Evolutionary conservation across 768 basidiomycete species (phyloP).

Genomic region (Trametes sanguinea): DNA sequence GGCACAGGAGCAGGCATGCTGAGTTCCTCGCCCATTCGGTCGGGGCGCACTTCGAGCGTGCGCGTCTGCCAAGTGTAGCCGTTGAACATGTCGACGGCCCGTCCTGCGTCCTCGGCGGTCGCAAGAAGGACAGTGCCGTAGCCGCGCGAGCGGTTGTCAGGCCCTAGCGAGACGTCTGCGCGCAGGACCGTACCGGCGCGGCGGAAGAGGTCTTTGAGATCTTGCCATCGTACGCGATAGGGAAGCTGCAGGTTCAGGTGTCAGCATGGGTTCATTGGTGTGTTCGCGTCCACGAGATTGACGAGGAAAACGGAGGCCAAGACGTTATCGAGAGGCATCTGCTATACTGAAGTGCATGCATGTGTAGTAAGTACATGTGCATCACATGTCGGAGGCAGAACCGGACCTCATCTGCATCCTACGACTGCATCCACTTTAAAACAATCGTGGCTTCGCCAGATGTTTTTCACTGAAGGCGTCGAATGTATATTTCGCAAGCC

Average conservation of each 20-base stretch:
- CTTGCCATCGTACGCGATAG: constrained; percentile 98
- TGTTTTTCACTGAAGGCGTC: too few relatives aligned
- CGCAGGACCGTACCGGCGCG: constrained; percentile 76
- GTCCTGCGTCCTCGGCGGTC: constrained; percentile 90
- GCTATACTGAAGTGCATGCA: neutral
- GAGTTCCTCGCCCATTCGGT: constrained; percentile 59
- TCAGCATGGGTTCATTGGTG: neutral
- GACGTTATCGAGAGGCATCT: neutral
- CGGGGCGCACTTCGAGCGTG: constrained; percentile 87
- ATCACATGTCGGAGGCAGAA: too few relatives aligned
- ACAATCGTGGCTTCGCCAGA: too few relatives aligned
- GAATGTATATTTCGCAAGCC: too few relatives aligned
- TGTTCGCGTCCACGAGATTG: neutral
- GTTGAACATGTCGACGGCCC: constrained; percentile 93
- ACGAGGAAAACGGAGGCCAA: neutral
- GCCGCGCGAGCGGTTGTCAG: constrained; percentile 90
- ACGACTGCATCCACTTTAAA: too few relatives aligned
- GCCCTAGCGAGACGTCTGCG: constrained; percentile 57
- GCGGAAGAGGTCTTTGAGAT: constrained; percentile 96
- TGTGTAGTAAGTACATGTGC: neutral
- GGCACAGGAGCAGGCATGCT: constrained; percentile 20
- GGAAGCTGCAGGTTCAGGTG: constrained; percentile 62
- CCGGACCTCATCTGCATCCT: too few relatives aligned
- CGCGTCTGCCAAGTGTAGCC: constrained; percentile 97
- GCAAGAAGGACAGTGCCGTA: constrained; percentile 95